Percentiles rank a stretch among this genome's conserved stretches.
Conservation (phyloP, 169 alveolate species). For the Eimeria tenella region DNA sequence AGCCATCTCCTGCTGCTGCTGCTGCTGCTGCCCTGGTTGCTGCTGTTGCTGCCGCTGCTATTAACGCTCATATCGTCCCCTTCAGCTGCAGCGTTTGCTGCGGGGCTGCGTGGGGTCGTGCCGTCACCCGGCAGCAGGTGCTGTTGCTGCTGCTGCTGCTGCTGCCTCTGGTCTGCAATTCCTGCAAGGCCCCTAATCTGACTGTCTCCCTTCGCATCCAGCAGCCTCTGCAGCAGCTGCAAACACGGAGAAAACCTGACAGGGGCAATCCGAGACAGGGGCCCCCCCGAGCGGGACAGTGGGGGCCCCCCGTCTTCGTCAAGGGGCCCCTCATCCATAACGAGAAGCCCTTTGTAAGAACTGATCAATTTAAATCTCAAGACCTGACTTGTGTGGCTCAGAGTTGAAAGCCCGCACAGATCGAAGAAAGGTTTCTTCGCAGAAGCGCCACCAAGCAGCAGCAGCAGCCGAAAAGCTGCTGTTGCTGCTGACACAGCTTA, state of each 20-base stretch:
- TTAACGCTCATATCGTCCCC: not conserved
- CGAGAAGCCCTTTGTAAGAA: not conserved
- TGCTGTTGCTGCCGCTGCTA: constrained; percentile 3
- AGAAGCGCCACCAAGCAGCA: too few relatives aligned
- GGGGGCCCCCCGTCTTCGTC: not conserved
- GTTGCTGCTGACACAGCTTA: too few relatives aligned
- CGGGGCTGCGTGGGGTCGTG: constrained; percentile 2
- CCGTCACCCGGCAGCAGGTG: not conserved
- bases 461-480: too few relatives aligned
- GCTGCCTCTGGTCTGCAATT: not conserved
- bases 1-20: constrained; percentile 19
- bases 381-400: not conserved
- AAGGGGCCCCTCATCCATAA: constrained; percentile 6
- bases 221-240: constrained; percentile 37
- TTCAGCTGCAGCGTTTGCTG: not conserved
- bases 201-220: not conserved
- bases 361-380: not conserved
- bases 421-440: not conserved
- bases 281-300: not conserved
- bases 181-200: not conserved
- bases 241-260: constrained; percentile 27
- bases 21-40: constrained; percentile 12
- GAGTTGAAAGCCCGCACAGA: not conserved
- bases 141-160: constrained; percentile 32
- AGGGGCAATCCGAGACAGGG: not conserved